Evolutionary conservation across 768 basidiomycete genomes (phyloP), one percentile per base, ranked within the genome.

Genomic region (Exsudoporus frostii): DNA sequence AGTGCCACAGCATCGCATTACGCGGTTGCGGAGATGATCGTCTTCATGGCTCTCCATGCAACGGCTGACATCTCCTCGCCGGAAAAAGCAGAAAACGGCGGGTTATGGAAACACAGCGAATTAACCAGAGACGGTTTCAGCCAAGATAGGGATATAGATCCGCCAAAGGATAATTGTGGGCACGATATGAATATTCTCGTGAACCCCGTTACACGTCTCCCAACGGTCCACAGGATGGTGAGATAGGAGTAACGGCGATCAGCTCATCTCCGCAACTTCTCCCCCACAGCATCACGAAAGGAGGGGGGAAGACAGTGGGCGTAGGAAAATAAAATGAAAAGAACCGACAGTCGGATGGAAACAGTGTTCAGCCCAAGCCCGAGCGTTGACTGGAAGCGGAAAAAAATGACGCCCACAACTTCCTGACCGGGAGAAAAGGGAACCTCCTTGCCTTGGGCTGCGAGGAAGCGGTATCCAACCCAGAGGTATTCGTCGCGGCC

Each of bases 171-270:
- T 25, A 45, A 19, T 47, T 45, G 42, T 44, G 33, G 36, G 37
- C 39, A 15, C 48, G 39, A 45, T 25, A 61, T 46, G 48, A 43
- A 37, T 14, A 25, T 52, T 53, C 50, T 42, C 47, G 34, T 54
- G 46, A 61, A 62, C 44, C 45, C 53, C 53, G 53, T 58, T 39
- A 43, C 51, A 27, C 51, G 39, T 29, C 45, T 33, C 30, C 57
- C 58, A 54, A 24, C 53, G 2, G 6, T 29, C 45, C 60, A 62
- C 52, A 65, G 54, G 57, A 53, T 53, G 11, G 11, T 2, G 34
- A 5, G 33, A 58, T 56, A 67, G 65, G 65, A 56, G 63, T 15
- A 37, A 60, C 63, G 65, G 66, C 57, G 55, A 66, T 63, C 65
- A 58, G 13, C 50, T 63, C 66, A 66, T 68, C 48, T 68, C 66